Percentiles rank a stretch among this genome's conserved stretches.
These are phyloP conservation scores for Ceratobasidium sp. DNA, from an alignment of 1,284 basidiomycete genomes.

Conservation along the genomic window DNA sequence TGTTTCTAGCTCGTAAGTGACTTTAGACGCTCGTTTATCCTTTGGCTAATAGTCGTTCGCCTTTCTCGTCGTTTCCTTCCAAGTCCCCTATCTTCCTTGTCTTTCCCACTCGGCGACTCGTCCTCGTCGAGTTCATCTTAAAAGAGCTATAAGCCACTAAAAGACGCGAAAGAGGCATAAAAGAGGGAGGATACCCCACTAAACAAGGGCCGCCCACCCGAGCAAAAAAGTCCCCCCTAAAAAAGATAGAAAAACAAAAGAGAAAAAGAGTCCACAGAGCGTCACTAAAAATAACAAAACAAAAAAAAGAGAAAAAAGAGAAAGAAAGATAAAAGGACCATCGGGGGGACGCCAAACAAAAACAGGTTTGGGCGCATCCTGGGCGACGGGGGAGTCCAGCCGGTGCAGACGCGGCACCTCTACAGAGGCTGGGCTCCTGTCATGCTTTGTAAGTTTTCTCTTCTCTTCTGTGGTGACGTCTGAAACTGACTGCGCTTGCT, in stretches of 20 bases:
- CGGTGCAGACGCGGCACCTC: conserved; percentile 12
- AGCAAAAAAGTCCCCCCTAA: not conserved
- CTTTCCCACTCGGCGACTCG: not conserved
- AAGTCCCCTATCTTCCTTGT: not conserved
- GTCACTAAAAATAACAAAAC: not conserved
- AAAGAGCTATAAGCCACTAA: conserved; percentile 24
- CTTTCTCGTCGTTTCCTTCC: not conserved
- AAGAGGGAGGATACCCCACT: conserved; percentile 16
- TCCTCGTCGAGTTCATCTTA: not conserved
- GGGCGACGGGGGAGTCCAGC: conserved; percentile 28
- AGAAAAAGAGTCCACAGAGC: not conserved
- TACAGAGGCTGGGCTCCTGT: conserved; percentile 28
- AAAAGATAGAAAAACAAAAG: not conserved
- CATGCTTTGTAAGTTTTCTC: conserved; percentile 1
- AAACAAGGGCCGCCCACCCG: conserved; percentile 18
- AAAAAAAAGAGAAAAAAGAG: not conserved
- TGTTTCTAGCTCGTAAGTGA: no score
- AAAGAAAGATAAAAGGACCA: not conserved
- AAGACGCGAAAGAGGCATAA: conserved; percentile 22
- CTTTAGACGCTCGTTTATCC: no score
- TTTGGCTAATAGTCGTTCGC: not conserved
- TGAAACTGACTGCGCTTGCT: no score
- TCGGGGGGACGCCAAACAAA: conserved; percentile 11
- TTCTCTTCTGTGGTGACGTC: no score
- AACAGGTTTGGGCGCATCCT: conserved; percentile 23